phyloP scores from a whole-genome alignment of 202 grass and related monocot species.

The Eragrostis tef region DNA sequence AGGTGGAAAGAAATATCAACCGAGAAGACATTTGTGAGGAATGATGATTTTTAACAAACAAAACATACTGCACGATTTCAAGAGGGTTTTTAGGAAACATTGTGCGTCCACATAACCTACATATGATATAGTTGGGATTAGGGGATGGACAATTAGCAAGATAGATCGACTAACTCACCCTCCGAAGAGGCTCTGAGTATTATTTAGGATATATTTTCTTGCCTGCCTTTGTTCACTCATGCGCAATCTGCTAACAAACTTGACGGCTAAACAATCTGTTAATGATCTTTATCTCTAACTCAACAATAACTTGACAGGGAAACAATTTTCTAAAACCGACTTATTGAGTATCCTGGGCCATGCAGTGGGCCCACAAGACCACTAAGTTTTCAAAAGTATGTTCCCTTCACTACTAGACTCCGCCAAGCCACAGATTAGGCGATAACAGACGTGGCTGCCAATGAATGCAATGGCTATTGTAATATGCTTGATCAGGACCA shows the following conservation, averaged over 20 bases:
- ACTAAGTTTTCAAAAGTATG: background rate
- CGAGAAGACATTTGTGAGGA: background rate
- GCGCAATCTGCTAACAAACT: too few species aligned
- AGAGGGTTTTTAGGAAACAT: background rate
- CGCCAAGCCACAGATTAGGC: background rate
- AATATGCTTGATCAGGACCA: slow-evolving; percentile 4
- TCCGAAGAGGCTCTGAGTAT: too few species aligned
- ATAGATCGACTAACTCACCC: too few species aligned
- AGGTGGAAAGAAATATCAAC: background rate
- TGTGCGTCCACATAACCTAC: background rate
- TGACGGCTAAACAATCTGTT: too few species aligned
- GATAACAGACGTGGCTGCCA: background rate
- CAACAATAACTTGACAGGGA: too few species aligned
- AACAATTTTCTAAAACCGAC: too few species aligned
- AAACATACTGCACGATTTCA: background rate
- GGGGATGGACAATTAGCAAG: too few species aligned
- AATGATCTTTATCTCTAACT: too few species aligned
- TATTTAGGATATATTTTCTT: too few species aligned
- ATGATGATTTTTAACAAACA: background rate
- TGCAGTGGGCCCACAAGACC: background rate
- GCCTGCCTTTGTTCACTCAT: too few species aligned
- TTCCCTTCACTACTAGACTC: background rate
- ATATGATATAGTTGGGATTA: too few species aligned
- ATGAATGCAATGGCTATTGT: background rate
- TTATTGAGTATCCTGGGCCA: too few species aligned